Evolutionary conservation across 352 stramenopile genomes (phyloP).

Genomic region (Globisporangium sylvaticum): DNA sequence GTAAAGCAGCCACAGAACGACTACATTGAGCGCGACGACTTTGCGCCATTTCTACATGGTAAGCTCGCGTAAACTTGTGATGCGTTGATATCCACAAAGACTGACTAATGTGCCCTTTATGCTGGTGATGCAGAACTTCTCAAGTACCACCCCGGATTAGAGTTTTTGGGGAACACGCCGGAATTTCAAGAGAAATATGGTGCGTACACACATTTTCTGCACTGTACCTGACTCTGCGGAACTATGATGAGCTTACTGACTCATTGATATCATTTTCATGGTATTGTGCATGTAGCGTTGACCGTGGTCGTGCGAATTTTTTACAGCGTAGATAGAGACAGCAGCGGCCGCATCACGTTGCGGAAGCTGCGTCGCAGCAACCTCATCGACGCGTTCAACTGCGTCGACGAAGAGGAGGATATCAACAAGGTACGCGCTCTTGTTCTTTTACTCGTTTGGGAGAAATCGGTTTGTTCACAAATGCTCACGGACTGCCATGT

Average conservation of each 20-base stretch:
- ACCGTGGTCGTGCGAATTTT: slow-evolving; percentile 96
- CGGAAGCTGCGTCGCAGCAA: slow-evolving; percentile 93
- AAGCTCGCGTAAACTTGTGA: background rate
- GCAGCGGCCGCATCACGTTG: slow-evolving; percentile 93
- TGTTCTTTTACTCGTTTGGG: background rate
- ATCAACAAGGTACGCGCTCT: slow-evolving; percentile 94
- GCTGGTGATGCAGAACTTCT: slow-evolving; percentile 55
- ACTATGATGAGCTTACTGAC: background rate
- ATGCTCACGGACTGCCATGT: background rate
- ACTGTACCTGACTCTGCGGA: background rate
- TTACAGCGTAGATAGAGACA: slow-evolving; percentile 92
- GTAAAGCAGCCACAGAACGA: slow-evolving; percentile 92
- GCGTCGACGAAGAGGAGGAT: slow-evolving; percentile 98
- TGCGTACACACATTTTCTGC: slow-evolving; percentile 14
- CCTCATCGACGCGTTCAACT: slow-evolving; percentile 93
- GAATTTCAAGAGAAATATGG: slow-evolving; percentile 99
- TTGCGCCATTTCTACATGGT: slow-evolving; percentile 96
- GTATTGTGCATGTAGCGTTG: slow-evolving; percentile 54
- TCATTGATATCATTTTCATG: background rate
- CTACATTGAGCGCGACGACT: slow-evolving; percentile 94
- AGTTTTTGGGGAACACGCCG: slow-evolving; percentile 96
- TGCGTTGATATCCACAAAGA: no score
- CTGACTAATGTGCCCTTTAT: background rate
- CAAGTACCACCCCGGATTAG: slow-evolving; percentile 90
- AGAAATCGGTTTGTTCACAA: background rate